phyloP scores from a whole-genome alignment of 176 grass and related monocot species.

The Alloteropsis semialata region DNA sequence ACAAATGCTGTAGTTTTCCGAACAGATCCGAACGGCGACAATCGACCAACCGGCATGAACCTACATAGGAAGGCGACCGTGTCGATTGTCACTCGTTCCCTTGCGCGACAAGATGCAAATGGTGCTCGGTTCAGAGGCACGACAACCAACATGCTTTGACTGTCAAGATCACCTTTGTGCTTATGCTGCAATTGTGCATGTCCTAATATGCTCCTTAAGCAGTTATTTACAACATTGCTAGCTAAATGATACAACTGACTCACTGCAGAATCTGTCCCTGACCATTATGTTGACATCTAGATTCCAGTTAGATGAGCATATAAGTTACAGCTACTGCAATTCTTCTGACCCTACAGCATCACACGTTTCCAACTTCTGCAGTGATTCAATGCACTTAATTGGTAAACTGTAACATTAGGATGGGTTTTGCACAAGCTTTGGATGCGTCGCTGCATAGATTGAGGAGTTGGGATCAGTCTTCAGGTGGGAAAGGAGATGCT shows the following conservation, averaged over 20 bases:
- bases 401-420: slow-evolving; percentile 12
- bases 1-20: background rate
- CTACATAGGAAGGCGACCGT: background rate
- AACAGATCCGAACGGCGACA: background rate
- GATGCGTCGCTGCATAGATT: slow-evolving; percentile 97
- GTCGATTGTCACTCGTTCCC: background rate
- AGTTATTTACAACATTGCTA: slow-evolving; percentile 12
- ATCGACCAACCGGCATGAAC: slow-evolving; percentile 5
- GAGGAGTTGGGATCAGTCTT: slow-evolving; percentile 73
- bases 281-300: background rate
- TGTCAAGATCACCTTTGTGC: background rate
- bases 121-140: background rate
- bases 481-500: slow-evolving; percentile 88
- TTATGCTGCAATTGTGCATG: background rate
- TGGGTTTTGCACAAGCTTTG: slow-evolving; percentile 72
- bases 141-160: background rate
- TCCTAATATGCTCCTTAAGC: background rate
- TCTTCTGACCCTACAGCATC: background rate
- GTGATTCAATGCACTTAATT: background rate
- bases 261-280: background rate
- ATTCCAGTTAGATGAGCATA: background rate
- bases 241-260: background rate
- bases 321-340: background rate
- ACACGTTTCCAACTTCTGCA: background rate
- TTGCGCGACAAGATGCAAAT: background rate